These are phyloP conservation scores for Dactylellina sp. DNA, from an alignment of 2,329 filamentous ascomycete species.

Conservation along the genomic window DNA sequence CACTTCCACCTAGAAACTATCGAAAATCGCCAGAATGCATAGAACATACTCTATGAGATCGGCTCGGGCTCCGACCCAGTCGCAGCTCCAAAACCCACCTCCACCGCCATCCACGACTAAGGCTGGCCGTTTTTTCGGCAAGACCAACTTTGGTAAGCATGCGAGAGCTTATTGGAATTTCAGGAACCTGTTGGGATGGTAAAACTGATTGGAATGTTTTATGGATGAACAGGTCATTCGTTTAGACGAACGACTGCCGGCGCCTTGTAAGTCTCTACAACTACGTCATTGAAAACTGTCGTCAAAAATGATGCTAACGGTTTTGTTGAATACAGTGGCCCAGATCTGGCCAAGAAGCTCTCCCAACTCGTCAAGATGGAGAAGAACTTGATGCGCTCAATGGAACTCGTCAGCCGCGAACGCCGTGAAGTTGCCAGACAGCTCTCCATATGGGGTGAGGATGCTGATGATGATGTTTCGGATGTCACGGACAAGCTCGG, in stretches of 20 bases:
- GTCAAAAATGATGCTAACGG: slow-evolving; percentile 55
- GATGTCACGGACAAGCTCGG: slow-evolving; percentile 99
- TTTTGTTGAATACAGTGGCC: slow-evolving; percentile 65
- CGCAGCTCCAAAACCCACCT: slow-evolving; percentile 89
- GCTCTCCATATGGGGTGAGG: slow-evolving; percentile 97
- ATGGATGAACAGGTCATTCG: slow-evolving; percentile 70
- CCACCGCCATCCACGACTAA: slow-evolving; percentile 93
- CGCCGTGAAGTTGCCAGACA: slow-evolving; percentile 99
- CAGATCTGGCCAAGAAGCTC: slow-evolving; percentile 96
- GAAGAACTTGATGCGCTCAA: slow-evolving; percentile 99
- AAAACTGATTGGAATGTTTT: slow-evolving; percentile 49
- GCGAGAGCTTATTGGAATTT: background rate
- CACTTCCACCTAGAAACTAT: slow-evolving; percentile 6
- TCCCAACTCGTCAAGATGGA: slow-evolving; percentile 99
- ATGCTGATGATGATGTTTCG: slow-evolving; percentile 95
- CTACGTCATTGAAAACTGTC: background rate
- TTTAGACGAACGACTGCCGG: slow-evolving; percentile 69
- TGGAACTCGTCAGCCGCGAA: slow-evolving; percentile 94
- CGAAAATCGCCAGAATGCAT: slow-evolving; percentile 75
- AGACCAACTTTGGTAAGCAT: slow-evolving; percentile 81
- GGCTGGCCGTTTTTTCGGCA: slow-evolving; percentile 87
- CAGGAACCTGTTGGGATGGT: background rate
- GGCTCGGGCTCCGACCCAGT: slow-evolving; percentile 93
- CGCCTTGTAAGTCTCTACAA: slow-evolving; percentile 63
- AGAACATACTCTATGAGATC: slow-evolving; percentile 99